phyloP scores from a whole-genome alignment of 306 rosid species.

The Betula pendula region DNA sequence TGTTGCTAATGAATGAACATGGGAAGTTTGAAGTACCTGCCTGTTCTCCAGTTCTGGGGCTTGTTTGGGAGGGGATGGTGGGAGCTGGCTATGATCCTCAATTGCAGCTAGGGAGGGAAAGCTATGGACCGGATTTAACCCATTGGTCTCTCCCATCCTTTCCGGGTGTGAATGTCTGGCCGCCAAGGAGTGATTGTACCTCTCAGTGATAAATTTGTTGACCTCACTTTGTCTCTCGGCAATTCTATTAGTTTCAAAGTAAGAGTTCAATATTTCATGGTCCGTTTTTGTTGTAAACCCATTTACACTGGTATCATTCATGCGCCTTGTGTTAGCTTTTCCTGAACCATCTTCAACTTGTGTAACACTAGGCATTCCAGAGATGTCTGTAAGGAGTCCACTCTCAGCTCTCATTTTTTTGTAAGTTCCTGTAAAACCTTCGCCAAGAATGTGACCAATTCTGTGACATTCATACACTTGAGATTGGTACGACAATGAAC shows the following conservation, averaged over 20 bases:
- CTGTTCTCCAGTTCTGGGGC: conserved; percentile 25
- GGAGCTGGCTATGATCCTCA: conserved; percentile 20
- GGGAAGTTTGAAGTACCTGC: conserved; percentile 20
- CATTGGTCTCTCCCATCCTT: conserved; percentile 1
- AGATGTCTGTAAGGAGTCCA: conserved; percentile 32
- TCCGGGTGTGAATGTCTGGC: conserved; percentile 29
- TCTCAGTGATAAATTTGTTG: conserved; percentile 24
- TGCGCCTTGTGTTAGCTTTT: conserved; percentile 24
- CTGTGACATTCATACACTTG: conserved; percentile 38
- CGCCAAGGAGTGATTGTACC: conserved; percentile 34
- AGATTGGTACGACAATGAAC: conserved; percentile 42
- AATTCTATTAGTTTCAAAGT: conserved; percentile 31
- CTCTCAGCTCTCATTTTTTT: conserved; percentile 52
- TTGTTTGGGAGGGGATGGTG: conserved; percentile 16
- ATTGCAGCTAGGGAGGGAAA: conserved; percentile 13
- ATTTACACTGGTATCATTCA: conserved; percentile 17
- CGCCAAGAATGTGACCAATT: conserved; percentile 30
- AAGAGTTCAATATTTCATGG: conserved; percentile 30
- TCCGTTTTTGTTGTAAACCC: conserved; percentile 31
- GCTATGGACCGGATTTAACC: conserved; percentile 9
- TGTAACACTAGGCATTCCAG: conserved; percentile 26
- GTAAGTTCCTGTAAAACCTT: conserved; percentile 27
- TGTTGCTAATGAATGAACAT: neutral
- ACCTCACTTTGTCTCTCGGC: conserved; percentile 27
- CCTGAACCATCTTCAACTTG: conserved; percentile 32